These are phyloP conservation scores for Hydrangea macrophylla DNA, from an alignment of 148 eudicot genomes.

Conservation along the genomic window DNA sequence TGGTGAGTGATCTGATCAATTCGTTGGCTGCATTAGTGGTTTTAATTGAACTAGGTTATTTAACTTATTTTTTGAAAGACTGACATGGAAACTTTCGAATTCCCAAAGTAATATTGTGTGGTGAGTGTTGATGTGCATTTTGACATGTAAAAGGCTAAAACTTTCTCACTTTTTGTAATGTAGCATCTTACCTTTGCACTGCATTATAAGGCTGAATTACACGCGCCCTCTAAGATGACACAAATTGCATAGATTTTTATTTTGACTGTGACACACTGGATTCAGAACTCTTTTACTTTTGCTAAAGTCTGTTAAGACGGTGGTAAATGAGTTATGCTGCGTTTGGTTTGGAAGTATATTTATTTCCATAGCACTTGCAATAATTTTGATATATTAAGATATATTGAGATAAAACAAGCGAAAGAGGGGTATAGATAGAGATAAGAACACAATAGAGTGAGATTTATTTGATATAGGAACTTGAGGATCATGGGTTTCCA, in stretches of 20 bases:
- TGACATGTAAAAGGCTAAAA: not conserved
- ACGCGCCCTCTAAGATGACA: not conserved
- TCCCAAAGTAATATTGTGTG: not conserved
- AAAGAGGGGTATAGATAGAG: no score
- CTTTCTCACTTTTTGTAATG: not conserved
- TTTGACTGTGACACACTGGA: no score
- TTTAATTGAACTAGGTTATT: not conserved
- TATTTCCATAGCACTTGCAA: no score
- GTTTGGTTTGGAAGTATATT: no score
- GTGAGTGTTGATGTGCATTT: not conserved
- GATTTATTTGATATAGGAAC: no score
- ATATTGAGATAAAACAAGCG: no score
- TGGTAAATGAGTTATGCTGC: no score
- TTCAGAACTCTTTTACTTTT: no score
- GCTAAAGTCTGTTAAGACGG: no score
- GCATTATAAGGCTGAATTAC: not conserved
- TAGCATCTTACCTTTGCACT: not conserved
- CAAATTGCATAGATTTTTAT: not conserved
- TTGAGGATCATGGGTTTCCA: no score
- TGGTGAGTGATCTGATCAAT: conserved; percentile 37
- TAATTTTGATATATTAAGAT: no score
- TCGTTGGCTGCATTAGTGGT: not conserved
- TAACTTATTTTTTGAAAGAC: not conserved
- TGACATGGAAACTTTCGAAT: not conserved
- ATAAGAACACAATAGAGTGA: no score